Conservation (phyloP, 352 stramenopile species). For the Pythium utonaiense region DNA sequence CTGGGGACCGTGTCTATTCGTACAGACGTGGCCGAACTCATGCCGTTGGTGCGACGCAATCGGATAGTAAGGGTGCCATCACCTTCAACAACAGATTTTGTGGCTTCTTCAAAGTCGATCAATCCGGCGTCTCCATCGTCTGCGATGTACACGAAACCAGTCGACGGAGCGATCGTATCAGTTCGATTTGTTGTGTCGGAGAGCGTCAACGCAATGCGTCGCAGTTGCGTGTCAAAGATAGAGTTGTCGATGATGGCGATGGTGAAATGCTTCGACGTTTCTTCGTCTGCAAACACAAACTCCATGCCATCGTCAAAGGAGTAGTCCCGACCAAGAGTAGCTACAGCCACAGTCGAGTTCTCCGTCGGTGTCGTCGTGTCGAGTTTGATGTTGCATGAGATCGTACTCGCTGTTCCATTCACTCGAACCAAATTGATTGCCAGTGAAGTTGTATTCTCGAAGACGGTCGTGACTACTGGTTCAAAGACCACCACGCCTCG, state of each 20-base stretch:
- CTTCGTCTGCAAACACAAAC: conserved; percentile 39
- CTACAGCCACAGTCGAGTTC: conserved; percentile 18
- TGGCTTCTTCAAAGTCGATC: conserved; percentile 35
- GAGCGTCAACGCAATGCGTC: conserved; percentile 32
- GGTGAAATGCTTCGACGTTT: conserved; percentile 31
- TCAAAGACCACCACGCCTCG: conserved; percentile 36
- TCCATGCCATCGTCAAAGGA: conserved; percentile 15
- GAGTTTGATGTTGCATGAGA: conserved; percentile 37
- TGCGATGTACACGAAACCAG: conserved; percentile 30
- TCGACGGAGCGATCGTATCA: conserved; percentile 21
- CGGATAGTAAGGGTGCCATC: conserved; percentile 24
- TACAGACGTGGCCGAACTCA: conserved; percentile 31
- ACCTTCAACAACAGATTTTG: conserved; percentile 26
- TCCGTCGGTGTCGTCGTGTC: conserved; percentile 8
- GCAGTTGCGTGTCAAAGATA: conserved; percentile 27
- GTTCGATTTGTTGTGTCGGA: conserved; percentile 38
- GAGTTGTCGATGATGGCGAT: conserved; percentile 42
- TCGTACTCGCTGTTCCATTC: conserved; percentile 40
- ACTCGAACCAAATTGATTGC: conserved; percentile 37
- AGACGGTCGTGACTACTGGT: conserved; percentile 20
- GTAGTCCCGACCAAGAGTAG: conserved; percentile 34
- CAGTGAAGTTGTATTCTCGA: conserved; percentile 39
- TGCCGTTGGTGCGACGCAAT: conserved; percentile 31
- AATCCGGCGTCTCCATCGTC: conserved; percentile 57
- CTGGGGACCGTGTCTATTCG: conserved; percentile 17